Evolutionary conservation across 1,139 yeast species (phyloP), one percentile per base, ranked within the genome.

Genomic region (Ogataea hybrid): DNA sequence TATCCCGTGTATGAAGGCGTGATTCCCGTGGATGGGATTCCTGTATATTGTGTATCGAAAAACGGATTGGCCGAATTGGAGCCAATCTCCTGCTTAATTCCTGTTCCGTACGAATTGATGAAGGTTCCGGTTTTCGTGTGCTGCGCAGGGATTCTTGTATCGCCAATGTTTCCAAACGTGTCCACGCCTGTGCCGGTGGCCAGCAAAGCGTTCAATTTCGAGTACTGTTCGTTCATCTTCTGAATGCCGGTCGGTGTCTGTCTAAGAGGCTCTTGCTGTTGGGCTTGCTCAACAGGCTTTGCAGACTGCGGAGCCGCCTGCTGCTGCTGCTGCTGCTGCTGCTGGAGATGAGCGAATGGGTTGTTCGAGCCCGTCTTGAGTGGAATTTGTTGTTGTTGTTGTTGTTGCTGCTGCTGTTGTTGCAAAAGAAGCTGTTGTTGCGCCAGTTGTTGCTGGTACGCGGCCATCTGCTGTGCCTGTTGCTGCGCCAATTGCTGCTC

Each of bases 81-180:
- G 22, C 59, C 61, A 8, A 65, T 54, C 20, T 69, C 69, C 54
- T 77, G 83, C 56, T 71, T 80, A 54, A 75, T 76, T 35, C 97
- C 97, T 3, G 95, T 85, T 52, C 96, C 96, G 51, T 84, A 82
- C 12, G 96, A 85, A 63, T 86, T 88, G 56, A 90, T 75, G 60
- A 88, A 89, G 16, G 78, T 81, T 14, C 83, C 80, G 7, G 94
- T 80, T 53, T 77, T 79, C 1, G 97, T 90, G 62, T 86, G 95
- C 59, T 92, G 97, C 41, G 95, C 95, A 10, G 97, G 96, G 46
- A 92, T 77, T 67, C 97, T 81, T 22, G 82, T 67, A 12, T 84
- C 85, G 41, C 98, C 98, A 5, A 88, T 83, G 63, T 92, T 92
- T 64, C 98, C 98, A 64, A 87, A 92, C 0, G 97, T 90, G 64